phyloP scores from a whole-genome alignment of 2,329 filamentous ascomycete genomes.

The Phialophora expanda region DNA sequence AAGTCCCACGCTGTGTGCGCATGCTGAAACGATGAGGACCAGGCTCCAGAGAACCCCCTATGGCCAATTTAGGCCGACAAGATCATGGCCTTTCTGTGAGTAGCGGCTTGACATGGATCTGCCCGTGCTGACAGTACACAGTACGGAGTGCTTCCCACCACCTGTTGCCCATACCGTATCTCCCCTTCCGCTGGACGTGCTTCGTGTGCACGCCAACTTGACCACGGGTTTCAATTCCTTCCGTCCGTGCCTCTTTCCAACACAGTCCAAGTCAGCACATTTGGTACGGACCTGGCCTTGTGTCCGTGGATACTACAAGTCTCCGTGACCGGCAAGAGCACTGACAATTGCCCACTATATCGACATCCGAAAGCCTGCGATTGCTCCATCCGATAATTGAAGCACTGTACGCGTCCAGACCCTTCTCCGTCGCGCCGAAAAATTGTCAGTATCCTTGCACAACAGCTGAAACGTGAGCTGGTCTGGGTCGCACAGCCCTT shows the following conservation, averaged over 20 bases:
- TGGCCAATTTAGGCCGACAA: constrained; percentile 15
- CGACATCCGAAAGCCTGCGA: background rate
- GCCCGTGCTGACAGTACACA: background rate
- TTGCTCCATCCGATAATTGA: background rate
- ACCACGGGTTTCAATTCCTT: background rate
- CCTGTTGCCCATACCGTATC: background rate
- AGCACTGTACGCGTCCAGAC: constrained; percentile 1
- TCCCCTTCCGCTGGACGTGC: constrained; percentile 7
- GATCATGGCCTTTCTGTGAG: constrained; percentile 8
- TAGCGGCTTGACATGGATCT: constrained; percentile 19
- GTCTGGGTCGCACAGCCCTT: constrained; percentile 4
- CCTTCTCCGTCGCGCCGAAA: background rate
- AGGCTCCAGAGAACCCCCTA: constrained; percentile 12
- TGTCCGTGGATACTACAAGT: background rate
- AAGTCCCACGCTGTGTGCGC: constrained; percentile 16
- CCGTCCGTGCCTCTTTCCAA: background rate
- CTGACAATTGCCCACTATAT: background rate
- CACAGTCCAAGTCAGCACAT: background rate
- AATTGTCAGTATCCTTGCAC: background rate
- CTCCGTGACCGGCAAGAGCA: background rate
- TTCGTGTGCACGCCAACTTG: constrained; percentile 3
- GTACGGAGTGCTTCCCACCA: background rate
- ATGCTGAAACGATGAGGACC: constrained; percentile 22
- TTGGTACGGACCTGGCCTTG: background rate
- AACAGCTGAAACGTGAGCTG: constrained; percentile 13